phyloP scores from a whole-genome alignment of 2,329 filamentous ascomycete species.

The Celoporthe dispersa region DNA sequence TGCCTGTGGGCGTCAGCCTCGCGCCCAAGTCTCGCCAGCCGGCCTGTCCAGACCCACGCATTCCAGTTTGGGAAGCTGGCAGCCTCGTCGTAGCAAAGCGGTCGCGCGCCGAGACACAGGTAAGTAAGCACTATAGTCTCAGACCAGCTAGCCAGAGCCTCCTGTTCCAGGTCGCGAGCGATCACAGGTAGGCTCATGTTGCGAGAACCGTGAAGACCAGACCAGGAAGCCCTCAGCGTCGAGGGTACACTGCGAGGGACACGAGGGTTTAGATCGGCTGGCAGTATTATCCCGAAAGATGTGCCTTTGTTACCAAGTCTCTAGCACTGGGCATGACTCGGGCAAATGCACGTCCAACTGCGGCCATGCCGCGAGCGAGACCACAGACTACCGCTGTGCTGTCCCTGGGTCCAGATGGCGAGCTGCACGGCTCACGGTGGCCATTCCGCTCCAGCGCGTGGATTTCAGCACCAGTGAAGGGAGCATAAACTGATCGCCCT shows the following conservation, averaged over 20 bases:
- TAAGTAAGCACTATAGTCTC: background rate
- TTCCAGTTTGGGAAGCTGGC: constrained; percentile 13
- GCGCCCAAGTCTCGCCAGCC: background rate
- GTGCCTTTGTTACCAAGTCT: no score
- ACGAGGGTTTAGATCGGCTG: no score
- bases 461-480: background rate
- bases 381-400: background rate
- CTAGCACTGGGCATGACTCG: no score
- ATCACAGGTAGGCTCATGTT: background rate
- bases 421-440: background rate
- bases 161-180: background rate
- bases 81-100: constrained; percentile 9
- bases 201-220: background rate
- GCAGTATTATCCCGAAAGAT: no score
- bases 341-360: background rate
- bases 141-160: background rate
- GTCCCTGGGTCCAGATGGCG: background rate
- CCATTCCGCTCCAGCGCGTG: background rate
- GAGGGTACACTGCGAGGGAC: background rate
- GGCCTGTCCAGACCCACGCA: background rate
- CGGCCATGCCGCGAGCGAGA: background rate
- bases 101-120: background rate
- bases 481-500: no score
- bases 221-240: background rate
- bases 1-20: constrained; percentile 1